These are phyloP conservation scores for Candida jianshihensis DNA, from an alignment of 805 yeast genomes.

Conservation along the genomic window DNA sequence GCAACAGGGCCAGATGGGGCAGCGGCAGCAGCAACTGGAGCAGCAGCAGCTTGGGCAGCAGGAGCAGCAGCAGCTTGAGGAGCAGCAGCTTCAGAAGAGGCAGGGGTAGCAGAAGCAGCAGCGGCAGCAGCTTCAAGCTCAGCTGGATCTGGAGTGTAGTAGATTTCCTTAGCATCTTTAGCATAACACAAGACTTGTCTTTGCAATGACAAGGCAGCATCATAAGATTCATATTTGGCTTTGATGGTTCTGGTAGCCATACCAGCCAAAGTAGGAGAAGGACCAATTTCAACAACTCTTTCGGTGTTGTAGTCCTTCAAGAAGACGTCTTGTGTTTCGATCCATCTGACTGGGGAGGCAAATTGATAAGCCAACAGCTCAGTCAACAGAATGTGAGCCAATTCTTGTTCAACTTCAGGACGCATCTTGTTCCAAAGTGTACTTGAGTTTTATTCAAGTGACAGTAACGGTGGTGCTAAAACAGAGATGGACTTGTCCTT, in stretches of 20 bases:
- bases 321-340: constrained; percentile 98
- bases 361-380: constrained; percentile 97
- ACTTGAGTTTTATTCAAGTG: no score
- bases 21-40: constrained; percentile 53
- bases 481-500: constrained; percentile 3
- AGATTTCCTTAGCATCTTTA: constrained; percentile 92
- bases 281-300: constrained; percentile 97
- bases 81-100: constrained; percentile 44
- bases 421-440: constrained; percentile 27
- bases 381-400: constrained; percentile 88
- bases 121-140: constrained; percentile 30
- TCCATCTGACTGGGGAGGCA: constrained; percentile 99
- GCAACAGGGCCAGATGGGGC: constrained; percentile 78
- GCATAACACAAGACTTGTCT: constrained; percentile 94
- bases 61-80: constrained; percentile 41
- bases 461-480: no score
- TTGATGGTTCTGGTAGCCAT: constrained; percentile 98
- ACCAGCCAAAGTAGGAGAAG: constrained; percentile 97
- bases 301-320: constrained; percentile 91
- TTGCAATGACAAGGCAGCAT: constrained; percentile 81
- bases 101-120: constrained; percentile 25
- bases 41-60: constrained; percentile 49
- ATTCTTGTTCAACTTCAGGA: constrained; percentile 96
- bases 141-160: constrained; percentile 80
- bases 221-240: constrained; percentile 89